Evolutionary conservation across 179 eudicot species (phyloP).

Genomic region (Spinacia oleracea): DNA sequence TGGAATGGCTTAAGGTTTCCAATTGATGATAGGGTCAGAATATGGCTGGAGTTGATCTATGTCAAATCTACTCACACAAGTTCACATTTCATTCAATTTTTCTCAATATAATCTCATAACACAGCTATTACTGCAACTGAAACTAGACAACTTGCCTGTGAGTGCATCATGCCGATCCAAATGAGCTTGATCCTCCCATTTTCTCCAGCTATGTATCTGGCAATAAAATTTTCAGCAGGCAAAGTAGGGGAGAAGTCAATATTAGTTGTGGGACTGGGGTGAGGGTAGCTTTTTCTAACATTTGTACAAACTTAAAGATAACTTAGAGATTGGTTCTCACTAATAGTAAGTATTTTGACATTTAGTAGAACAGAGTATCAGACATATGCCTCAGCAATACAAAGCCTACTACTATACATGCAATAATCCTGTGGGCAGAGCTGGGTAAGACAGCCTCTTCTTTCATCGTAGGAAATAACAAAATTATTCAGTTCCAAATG

Average conservation of each 20-base stretch:
- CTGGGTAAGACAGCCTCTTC: background rate
- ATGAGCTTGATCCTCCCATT: conserved; percentile 95
- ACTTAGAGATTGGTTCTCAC: background rate
- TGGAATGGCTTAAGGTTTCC: background rate
- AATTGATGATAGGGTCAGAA: background rate
- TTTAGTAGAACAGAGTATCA: background rate
- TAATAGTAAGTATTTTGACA: background rate
- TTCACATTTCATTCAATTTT: conserved; percentile 7
- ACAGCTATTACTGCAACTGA: conserved; percentile 12
- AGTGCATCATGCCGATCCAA: conserved; percentile 67
- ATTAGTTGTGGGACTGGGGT: background rate
- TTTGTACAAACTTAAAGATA: background rate
- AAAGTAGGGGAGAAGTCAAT: conserved; percentile 21
- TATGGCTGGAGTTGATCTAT: background rate
- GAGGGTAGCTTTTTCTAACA: background rate
- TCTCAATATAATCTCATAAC: conserved; percentile 3
- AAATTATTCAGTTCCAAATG: too few species aligned
- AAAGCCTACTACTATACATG: background rate
- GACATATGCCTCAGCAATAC: background rate
- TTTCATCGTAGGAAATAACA: too few species aligned
- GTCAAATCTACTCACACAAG: conserved; percentile 3
- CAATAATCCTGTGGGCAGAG: background rate
- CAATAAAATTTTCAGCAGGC: conserved; percentile 16
- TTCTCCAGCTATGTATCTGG: conserved; percentile 90
- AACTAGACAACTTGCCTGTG: conserved; percentile 51